Evolutionary conservation across 176 grass and related monocot species (phyloP), one percentile per base, ranked within the genome.

Genomic region (Microstegium vimineum): DNA sequence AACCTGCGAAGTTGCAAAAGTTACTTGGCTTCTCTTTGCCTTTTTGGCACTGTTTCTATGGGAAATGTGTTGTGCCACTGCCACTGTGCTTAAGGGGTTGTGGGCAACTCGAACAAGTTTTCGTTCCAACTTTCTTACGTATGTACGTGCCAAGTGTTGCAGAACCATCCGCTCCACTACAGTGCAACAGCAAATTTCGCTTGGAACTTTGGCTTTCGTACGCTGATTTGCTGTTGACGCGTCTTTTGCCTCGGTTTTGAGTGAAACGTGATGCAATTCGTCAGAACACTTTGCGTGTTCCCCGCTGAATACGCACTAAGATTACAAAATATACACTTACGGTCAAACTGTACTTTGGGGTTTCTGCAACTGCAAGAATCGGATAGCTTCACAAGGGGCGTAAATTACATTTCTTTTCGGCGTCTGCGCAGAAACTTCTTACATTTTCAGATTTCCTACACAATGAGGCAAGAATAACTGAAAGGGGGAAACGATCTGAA

Each of bases 1-100:
- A 86, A 90, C 88, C 83, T 82, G 66, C 83, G 78, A 67, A 32
- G 30, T 46, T 40, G 42, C 88, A 47, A 82, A 90, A 90, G 72
- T 6, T 7, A 10, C 59, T 67, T 81, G 66, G 43, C 33, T 72
- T 70, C 80, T n/a, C n/a, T n/a, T n/a, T 57, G 4, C 12, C 28
- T 83, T 56, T n/a, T n/a, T 6, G 28, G 18, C 47, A 80, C 61
- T 40, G 26, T 75, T n/a, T 65, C 71, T 40, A 60, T 32, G n/a
- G 59, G 37, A 67, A n/a, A 76, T 36, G 8, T 42, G 45, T 42
- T 43, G 17, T 66, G 65, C 52, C 52, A 56, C 22, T 4, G 52
- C 22, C 52, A 56, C 54, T 72, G 56, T 49, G 56, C 31, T 77
- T 32, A 70, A 57, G 34, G 56, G 42, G 64, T 35, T 45, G 82